Conservation (phyloP, 2,329 filamentous ascomycete species). For the Sporothrix brasiliensis region DNA sequence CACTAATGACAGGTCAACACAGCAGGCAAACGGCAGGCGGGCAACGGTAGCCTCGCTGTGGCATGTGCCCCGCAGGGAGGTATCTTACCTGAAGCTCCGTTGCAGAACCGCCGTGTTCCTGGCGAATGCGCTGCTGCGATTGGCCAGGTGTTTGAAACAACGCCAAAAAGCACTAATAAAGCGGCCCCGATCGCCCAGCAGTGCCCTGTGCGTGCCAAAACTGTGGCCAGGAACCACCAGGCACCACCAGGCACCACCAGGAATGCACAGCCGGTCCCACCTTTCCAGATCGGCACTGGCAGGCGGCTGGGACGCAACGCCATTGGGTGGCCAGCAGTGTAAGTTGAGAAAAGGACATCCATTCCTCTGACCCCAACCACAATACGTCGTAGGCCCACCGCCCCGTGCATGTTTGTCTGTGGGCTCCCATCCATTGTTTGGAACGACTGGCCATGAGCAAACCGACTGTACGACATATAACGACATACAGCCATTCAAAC, state of each 20-base stretch:
- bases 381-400: too few relatives aligned
- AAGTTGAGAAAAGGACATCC: constrained; percentile 1
- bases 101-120: constrained; percentile 18
- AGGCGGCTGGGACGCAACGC: constrained; percentile 6
- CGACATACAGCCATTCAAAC: background rate
- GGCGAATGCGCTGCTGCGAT: background rate
- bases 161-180: background rate
- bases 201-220: too few relatives aligned
- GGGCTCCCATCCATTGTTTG: constrained; percentile 15
- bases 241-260: background rate
- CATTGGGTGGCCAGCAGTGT: constrained; percentile 22
- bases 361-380: constrained; percentile 1
- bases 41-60: background rate
- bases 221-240: background rate
- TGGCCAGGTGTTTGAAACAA: constrained; percentile 2
- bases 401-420: too few relatives aligned
- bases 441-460: constrained; percentile 8
- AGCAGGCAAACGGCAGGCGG: background rate
- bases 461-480: background rate
- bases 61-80: background rate
- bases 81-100: background rate
- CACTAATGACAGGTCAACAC: background rate
- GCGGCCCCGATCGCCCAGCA: too few relatives aligned
- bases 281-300: background rate
- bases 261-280: background rate